Evolutionary conservation across 108 stramenopile species (phyloP).

Genomic region (Discostella pseudostelligera): DNA sequence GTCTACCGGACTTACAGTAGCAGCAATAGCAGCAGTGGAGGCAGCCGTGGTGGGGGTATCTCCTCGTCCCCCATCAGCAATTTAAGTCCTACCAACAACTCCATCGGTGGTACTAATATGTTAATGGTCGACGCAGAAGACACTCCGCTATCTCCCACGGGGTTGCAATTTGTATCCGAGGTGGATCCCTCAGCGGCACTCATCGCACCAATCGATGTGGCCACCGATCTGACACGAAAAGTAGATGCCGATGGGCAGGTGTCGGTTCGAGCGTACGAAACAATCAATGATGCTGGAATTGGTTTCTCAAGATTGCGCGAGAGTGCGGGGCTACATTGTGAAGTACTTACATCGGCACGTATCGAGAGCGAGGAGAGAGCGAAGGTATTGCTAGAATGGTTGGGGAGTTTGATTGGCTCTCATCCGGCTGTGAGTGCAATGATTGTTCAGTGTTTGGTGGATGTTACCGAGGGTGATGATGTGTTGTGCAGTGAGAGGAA

Average conservation of each 20-base stretch:
- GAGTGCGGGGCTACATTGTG: conserved; percentile 73
- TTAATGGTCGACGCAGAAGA: not conserved
- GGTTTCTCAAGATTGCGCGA: conserved; percentile 69
- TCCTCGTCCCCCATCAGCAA: conserved; percentile 6
- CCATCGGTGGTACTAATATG: not conserved
- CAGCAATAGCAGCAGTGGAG: not conserved
- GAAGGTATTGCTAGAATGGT: conserved; percentile 66
- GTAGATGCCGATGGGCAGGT: conserved; percentile 88
- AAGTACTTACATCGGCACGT: conserved; percentile 69
- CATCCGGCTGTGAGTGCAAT: conserved; percentile 82
- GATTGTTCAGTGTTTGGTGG: conserved; percentile 80
- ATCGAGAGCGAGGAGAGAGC: conserved; percentile 76
- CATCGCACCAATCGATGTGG: conserved; percentile 49
- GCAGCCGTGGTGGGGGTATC: not conserved
- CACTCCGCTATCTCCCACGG: not conserved
- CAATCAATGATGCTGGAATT: conserved; percentile 59
- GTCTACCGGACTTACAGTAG: conserved; percentile 1
- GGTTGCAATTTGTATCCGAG: conserved; percentile 14
- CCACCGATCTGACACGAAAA: conserved; percentile 69
- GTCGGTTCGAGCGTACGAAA: conserved; percentile 56
- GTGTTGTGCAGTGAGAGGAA: conserved; percentile 38
- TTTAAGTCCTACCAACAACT: not conserved
- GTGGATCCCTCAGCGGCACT: conserved; percentile 46
- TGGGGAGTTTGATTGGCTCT: conserved; percentile 66
- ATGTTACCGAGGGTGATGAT: conserved; percentile 63